phyloP scores from a whole-genome alignment of 1,284 basidiomycete genomes.

The Moesziomyces sp. region DNA sequence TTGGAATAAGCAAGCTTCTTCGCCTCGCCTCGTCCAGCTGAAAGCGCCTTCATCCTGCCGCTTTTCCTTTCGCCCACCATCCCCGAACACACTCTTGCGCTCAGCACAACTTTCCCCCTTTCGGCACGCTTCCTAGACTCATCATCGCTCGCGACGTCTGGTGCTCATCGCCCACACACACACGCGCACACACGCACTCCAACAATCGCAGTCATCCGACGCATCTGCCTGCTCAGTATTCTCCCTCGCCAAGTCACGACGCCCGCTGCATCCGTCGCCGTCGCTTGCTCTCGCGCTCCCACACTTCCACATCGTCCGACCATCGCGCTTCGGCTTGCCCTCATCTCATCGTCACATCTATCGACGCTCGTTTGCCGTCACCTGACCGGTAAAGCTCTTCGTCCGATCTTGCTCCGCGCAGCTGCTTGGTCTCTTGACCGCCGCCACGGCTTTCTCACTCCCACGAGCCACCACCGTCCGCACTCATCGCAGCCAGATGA shows the following conservation, averaged over 20 bases:
- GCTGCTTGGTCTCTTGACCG: background rate
- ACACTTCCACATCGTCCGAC: too few relatives aligned
- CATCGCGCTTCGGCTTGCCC: too few relatives aligned
- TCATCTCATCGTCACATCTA: background rate
- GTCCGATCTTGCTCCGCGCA: background rate
- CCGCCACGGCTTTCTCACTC: background rate
- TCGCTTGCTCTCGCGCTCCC: background rate
- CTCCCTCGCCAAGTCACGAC: background rate
- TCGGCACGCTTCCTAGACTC: constrained; percentile 41
- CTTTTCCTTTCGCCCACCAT: constrained; percentile 5
- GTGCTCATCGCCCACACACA: background rate
- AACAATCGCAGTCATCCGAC: background rate
- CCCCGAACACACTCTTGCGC: background rate
- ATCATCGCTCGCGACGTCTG: constrained; percentile 7
- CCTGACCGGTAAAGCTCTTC: background rate
- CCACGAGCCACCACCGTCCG: background rate
- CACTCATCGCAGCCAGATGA: background rate
- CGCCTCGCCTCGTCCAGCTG: background rate
- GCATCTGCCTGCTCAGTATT: background rate
- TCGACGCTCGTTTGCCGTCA: background rate
- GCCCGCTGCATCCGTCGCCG: too few relatives aligned
- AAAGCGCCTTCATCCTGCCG: background rate
- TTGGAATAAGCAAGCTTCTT: background rate
- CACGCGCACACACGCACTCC: background rate
- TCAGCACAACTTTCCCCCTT: background rate